Conservation (phyloP, 2,329 filamentous ascomycete species). For the Nemania sp. region DNA sequence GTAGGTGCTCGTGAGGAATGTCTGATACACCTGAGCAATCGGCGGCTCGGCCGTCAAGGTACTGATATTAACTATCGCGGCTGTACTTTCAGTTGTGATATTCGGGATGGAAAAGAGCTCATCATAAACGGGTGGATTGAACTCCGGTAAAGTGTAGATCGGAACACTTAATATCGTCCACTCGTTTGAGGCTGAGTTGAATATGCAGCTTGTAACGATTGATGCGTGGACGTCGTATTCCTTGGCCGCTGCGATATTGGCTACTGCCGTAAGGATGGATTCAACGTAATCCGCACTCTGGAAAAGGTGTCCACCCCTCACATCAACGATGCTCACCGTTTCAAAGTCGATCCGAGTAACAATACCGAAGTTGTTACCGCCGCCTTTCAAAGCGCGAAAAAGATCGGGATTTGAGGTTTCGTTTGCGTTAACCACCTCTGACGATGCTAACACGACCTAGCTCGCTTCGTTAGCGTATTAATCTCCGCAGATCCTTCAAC, state of each 20-base stretch:
- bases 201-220: constrained; percentile 28
- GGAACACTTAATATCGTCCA: constrained; percentile 32
- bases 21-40: not conserved
- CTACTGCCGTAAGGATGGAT: constrained; percentile 30
- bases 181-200: constrained; percentile 24
- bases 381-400: constrained; percentile 17
- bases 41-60: not conserved
- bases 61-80: constrained; percentile 2
- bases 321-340: constrained; percentile 16
- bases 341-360: constrained; percentile 27
- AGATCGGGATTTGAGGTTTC: constrained; percentile 13
- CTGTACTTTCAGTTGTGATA: constrained; percentile 21
- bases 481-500: not conserved
- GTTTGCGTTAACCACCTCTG: constrained; percentile 33
- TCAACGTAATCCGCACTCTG: constrained; percentile 27
- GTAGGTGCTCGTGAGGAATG: constrained; percentile 5
- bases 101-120: constrained; percentile 30
- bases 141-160: constrained; percentile 31
- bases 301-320: constrained; percentile 33
- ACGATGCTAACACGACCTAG: constrained; percentile 28
- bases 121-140: not conserved
- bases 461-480: not conserved
- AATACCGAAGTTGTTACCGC: constrained; percentile 19
- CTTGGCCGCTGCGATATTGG: constrained; percentile 31
- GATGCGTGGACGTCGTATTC: constrained; percentile 36